phyloP scores from a whole-genome alignment of 441 rosid species.

The Mallotus japonicus region DNA sequence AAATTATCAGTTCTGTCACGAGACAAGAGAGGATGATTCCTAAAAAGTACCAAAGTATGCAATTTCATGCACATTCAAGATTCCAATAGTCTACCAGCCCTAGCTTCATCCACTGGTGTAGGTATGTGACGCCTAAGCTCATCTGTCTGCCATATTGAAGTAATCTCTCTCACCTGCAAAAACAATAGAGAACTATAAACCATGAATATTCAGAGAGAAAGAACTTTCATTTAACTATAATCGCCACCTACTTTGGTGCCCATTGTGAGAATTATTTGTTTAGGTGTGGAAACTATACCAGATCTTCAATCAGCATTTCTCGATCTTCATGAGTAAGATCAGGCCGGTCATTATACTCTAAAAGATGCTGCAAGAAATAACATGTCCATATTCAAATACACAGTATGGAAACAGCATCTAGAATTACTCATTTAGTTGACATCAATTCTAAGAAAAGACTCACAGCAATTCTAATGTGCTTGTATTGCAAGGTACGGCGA shows the following conservation, averaged over 20 bases:
- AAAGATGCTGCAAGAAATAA: conserved; percentile 68
- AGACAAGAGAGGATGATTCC: background rate
- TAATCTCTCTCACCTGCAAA: conserved; percentile 85
- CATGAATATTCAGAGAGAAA: background rate
- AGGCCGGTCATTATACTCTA: conserved; percentile 86
- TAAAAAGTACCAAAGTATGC: conserved; percentile 9
- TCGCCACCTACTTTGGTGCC: background rate
- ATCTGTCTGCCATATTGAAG: conserved; percentile 96
- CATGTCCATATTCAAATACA: conserved; percentile 24
- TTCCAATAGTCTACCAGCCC: conserved; percentile 56
- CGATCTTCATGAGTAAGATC: conserved; percentile 94
- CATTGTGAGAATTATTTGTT: conserved; percentile 17
- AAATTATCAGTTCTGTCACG: conserved; percentile 4
- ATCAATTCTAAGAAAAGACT: conserved; percentile 28
- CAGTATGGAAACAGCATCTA: conserved; percentile 12
- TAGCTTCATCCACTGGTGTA: conserved; percentile 95
- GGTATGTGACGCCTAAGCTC: conserved; percentile 97
- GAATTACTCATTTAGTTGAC: conserved; percentile 6
- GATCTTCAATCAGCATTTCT: conserved; percentile 89
- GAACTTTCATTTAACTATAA: conserved; percentile 3
- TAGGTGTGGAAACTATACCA: conserved; percentile 49
- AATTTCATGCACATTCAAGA: conserved; percentile 12
- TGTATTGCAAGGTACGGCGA: conserved; percentile 89
- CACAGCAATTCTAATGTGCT: conserved; percentile 89
- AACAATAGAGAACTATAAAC: conserved; percentile 19